Percentiles rank a stretch among this genome's conserved stretches.
Evolutionary conservation across 2,329 filamentous ascomycete genomes (phyloP).

Genomic region (Mycosphaerella arachidis): DNA sequence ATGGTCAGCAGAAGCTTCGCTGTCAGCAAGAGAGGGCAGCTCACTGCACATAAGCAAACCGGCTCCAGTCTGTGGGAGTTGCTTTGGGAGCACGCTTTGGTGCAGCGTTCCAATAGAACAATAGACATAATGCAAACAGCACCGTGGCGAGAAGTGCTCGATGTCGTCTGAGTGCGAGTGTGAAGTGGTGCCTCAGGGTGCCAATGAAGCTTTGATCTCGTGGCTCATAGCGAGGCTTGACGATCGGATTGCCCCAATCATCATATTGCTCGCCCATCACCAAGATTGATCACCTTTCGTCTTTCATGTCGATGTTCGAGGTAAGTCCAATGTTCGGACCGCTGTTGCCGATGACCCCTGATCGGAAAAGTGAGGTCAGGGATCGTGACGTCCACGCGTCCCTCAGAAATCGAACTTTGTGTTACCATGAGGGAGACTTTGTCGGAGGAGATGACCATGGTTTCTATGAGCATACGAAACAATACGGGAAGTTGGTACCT

Average conservation of each 20-base stretch:
- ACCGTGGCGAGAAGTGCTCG: constrained; percentile 14
- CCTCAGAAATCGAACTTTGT: neutral
- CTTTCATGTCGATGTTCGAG: neutral
- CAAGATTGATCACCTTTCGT: neutral
- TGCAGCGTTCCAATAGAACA: constrained; percentile 13
- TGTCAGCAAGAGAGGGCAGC: neutral
- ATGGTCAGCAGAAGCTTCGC: neutral
- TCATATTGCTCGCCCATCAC: constrained; percentile 21
- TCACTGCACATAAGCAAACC: constrained; percentile 23
- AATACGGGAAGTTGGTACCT: too few species aligned
- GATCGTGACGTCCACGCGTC: neutral
- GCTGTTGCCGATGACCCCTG: neutral
- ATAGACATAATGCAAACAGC: constrained; percentile 16
- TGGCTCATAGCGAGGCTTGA: constrained; percentile 11
- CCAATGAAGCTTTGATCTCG: constrained; percentile 15
- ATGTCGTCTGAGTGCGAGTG: constrained; percentile 10
- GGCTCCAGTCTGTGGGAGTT: constrained; percentile 17
- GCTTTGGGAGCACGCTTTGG: constrained; percentile 1
- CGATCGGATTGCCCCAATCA: constrained; percentile 24
- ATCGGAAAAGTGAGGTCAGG: neutral
- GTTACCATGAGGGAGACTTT: too few species aligned
- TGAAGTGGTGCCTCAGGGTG: constrained; percentile 11
- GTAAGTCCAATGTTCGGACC: neutral
- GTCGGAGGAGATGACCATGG: too few species aligned
- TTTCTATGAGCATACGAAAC: too few species aligned